Conservation (phyloP, 2,329 filamentous ascomycete species). For the Epichloe uncinata region DNA sequence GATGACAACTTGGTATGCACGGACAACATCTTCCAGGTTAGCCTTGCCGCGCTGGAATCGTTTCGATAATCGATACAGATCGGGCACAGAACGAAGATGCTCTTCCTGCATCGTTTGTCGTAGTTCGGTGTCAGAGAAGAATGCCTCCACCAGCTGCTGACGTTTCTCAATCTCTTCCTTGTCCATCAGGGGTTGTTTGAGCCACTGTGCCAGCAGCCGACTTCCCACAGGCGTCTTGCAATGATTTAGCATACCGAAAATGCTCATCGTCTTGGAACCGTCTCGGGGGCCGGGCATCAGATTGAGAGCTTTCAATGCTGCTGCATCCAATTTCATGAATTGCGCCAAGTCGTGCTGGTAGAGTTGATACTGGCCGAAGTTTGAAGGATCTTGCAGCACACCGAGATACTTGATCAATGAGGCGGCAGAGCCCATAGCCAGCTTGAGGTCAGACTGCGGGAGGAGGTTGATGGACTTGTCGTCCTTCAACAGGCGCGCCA, state of each 20-base stretch:
- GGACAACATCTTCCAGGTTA: constrained; percentile 87
- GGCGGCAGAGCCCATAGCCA: constrained; percentile 90
- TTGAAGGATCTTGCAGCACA: constrained; percentile 78
- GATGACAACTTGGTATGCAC: constrained; percentile 89
- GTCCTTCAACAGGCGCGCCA: constrained; percentile 76
- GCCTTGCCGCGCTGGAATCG: constrained; percentile 87
- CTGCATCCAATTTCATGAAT: constrained; percentile 96
- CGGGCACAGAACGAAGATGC: constrained; percentile 82
- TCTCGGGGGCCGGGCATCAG: constrained; percentile 89
- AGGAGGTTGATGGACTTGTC: constrained; percentile 65
- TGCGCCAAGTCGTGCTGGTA: constrained; percentile 96
- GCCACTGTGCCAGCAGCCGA: constrained; percentile 81
- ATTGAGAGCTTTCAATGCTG: constrained; percentile 85
- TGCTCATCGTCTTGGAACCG: constrained; percentile 92
- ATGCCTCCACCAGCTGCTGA: constrained; percentile 93
- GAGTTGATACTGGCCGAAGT: constrained; percentile 93
- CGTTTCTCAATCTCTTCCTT: constrained; percentile 77
- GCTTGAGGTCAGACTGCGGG: constrained; percentile 82
- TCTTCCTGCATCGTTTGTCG: constrained; percentile 95
- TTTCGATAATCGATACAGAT: constrained; percentile 86
- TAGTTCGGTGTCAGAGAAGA: constrained; percentile 83
- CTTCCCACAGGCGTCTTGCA: constrained; percentile 95
- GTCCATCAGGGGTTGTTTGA: constrained; percentile 95
- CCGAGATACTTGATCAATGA: constrained; percentile 90
- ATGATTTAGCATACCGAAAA: constrained; percentile 88